A percentile compares a stretch with the other conserved stretches of the same genome.
These are phyloP conservation scores for Trypethelium eluteriae DNA, from an alignment of 495 filamentous ascomycete genomes.

Conservation along the genomic window DNA sequence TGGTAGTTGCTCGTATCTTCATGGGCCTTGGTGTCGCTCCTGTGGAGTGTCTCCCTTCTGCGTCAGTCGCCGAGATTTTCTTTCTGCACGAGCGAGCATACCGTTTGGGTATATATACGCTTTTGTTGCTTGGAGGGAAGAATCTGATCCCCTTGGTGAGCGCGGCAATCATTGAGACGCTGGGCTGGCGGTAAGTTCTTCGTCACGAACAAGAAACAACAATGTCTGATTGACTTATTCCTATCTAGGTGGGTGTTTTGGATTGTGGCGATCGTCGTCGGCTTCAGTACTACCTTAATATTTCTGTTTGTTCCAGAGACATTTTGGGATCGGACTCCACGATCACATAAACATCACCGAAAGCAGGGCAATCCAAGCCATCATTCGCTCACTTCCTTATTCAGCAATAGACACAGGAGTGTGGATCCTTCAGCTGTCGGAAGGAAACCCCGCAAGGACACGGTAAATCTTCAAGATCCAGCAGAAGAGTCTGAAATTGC, in stretches of 20 bases:
- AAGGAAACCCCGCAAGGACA: background rate
- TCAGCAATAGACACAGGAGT: background rate
- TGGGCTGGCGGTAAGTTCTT: constrained; percentile 89
- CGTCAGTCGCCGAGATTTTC: constrained; percentile 93
- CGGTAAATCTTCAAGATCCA: background rate
- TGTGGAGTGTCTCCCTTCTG: constrained; percentile 90
- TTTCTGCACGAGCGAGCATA: constrained; percentile 93
- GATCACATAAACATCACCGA: constrained; percentile 42
- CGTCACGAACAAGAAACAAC: constrained; percentile 49
- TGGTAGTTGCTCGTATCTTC: constrained; percentile 76
- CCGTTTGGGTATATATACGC: constrained; percentile 89
- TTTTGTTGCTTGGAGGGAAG: constrained; percentile 84
- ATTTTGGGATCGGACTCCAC: constrained; percentile 86
- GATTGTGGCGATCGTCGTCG: constrained; percentile 82
- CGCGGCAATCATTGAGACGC: constrained; percentile 69
- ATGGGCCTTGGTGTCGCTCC: constrained; percentile 83
- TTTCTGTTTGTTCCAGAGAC: constrained; percentile 95
- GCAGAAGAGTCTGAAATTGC: constrained; percentile 11
- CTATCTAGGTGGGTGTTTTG: constrained; percentile 36
- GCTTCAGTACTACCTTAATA: constrained; percentile 60
- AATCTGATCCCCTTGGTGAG: constrained; percentile 84
- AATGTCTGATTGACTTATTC: constrained; percentile 21
- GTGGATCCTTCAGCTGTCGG: constrained; percentile 4
- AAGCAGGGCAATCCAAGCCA: background rate
- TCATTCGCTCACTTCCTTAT: background rate